Evolutionary conservation across 192 early-diverging fungal species (phyloP).

Genomic region (Mortierella alpina): DNA sequence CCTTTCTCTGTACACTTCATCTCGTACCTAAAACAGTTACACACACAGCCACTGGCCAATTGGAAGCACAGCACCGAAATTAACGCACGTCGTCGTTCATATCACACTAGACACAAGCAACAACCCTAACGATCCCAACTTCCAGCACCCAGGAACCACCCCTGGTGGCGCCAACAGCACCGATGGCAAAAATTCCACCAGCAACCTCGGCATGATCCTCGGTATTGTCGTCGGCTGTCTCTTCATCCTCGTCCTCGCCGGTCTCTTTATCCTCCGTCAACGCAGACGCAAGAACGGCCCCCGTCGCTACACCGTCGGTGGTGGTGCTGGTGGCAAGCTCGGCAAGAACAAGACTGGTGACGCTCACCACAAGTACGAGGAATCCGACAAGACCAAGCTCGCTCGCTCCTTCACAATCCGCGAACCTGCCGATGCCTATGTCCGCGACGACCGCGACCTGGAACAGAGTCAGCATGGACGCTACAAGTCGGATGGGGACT

Average conservation of each 20-base stretch:
- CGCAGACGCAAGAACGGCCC: not conserved
- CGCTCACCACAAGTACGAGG: not conserved
- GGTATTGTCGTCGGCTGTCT: conserved; percentile 8
- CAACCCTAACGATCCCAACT: conserved; percentile 23
- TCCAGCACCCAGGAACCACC: not conserved
- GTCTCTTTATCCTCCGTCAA: conserved; percentile 12
- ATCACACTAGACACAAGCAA: conserved; percentile 2
- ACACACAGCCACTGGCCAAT: no score
- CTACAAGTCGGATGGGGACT: conserved; percentile 9
- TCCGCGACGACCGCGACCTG: conserved; percentile 18
- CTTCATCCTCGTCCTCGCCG: not conserved
- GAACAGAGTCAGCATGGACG: conserved; percentile 12
- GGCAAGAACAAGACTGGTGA: not conserved
- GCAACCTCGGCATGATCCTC: conserved; percentile 11
- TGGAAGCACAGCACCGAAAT: no score
- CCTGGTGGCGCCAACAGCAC: not conserved
- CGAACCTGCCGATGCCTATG: conserved; percentile 14
- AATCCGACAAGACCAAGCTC: conserved; percentile 15
- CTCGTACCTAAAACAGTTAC: not conserved
- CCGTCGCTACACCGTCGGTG: not conserved
- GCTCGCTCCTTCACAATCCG: conserved; percentile 45
- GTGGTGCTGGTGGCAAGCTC: not conserved
- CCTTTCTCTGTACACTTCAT: no score
- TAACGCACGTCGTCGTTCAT: no score
- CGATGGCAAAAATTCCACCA: not conserved